Conservation (phyloP, 176 grass and related monocot species). For the Hordeum marinum region DNA sequence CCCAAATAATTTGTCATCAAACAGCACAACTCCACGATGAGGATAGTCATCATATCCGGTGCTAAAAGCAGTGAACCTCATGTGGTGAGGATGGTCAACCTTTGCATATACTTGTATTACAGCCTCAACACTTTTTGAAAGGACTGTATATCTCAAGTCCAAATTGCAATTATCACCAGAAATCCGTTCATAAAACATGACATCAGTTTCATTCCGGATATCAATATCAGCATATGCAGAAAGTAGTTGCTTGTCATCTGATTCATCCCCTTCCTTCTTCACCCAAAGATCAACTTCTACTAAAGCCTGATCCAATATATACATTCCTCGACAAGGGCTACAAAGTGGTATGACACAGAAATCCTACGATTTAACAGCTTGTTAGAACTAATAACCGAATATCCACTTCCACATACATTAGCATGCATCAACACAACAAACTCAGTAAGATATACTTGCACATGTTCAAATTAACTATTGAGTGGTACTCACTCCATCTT, state of each 20-base stretch:
- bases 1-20: neutral
- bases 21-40: neutral
- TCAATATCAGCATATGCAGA: conserved; percentile 4
- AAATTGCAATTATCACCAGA: neutral
- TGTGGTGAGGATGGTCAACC: neutral
- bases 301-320: conserved; percentile 16
- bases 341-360: conserved; percentile 2
- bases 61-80: neutral
- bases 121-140: conserved; percentile 4
- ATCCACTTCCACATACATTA: neutral
- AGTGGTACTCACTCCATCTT: neutral
- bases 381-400: conserved; percentile 1
- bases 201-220: neutral
- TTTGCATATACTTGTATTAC: conserved; percentile 14
- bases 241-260: neutral
- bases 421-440: neutral
- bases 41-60: neutral
- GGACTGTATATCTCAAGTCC: neutral
- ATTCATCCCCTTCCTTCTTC: conserved; percentile 15
- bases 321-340: conserved; percentile 30
- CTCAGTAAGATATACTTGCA: neutral
- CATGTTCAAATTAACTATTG: neutral
- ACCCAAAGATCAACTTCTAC: conserved; percentile 27
- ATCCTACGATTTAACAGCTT: conserved; percentile 4
- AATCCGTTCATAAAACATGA: neutral